Base-by-base conservation (phyloP, 106 monocot genomes). In the Dendrobium officinale region DNA sequence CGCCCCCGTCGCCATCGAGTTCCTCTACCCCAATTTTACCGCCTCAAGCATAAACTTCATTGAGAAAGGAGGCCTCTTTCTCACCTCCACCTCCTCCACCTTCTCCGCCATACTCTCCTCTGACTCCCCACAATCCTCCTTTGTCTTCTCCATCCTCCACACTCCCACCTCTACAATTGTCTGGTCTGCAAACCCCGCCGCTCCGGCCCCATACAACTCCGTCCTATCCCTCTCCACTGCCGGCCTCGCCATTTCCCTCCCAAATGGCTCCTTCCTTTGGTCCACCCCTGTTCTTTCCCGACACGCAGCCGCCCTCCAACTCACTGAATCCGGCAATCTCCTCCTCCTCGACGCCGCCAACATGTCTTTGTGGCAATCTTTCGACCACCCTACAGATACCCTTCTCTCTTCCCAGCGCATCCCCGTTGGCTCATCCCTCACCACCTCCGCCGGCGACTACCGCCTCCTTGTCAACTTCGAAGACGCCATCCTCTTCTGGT, bases 361-460 rank as follows among this genome's bases (percentile, higher is more conserved):
- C 76, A 19, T 67, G 37, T 79, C 94, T 11, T 86, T 98, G 2
- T 98, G 97, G 97, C 90, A 91, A 77, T 94, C 92, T 72, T 92
- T 98, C 80, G 88, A 95, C 15, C 80, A 89, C 67, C 94, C 97
- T 19, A 88, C 92, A 4, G 92, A 98, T 55, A 85, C 86, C 10
- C 45, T 98, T n/a, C 66, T 98, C 26, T 82, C 91, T 59, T 83
- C 80, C 6, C 97, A 98, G 78, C 29, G 11, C 18, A 89, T 98
- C 43, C 67, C 68, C 0, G 77, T 77, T 5, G 92, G 89, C 6
- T 42, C 81, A 20, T 74, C 67, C 9, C 76, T 98, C 2, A 18
- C 80, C 15, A 88, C 92, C 67, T 77, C 89, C 0, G 77, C 20
- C 4, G 87, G 87, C 4, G 83, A 86, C 9, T 95, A 91, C 81